Evolutionary conservation across 139 green algal genomes (phyloP), one percentile per base, ranked within the genome.

Genomic region (Coelastrella sp.): DNA sequence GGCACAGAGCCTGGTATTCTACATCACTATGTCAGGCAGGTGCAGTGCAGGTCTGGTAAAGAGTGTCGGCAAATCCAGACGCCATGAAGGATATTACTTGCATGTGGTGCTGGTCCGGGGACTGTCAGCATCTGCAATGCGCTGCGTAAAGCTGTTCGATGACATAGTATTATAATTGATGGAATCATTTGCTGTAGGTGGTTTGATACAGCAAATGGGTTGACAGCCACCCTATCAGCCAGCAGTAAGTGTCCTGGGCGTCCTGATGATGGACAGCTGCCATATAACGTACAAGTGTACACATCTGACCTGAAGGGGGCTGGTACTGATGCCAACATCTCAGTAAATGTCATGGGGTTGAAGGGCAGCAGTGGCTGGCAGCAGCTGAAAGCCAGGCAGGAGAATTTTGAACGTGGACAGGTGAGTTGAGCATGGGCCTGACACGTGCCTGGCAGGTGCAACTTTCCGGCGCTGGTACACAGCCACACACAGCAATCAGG

Each of bases 251-350:
- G 17, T 14, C 84, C 84, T 6, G 49, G 17, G 4, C 8, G 19
- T 7, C 49, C 22, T 8, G 24, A 63, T 35, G 82, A 22, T 49
- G 68, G 20, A 22, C 84, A 61, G 68, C 68, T 75, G 73, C 85
- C 85, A 20, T 95, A 93, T 27, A 27, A 84, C 61, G 60, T 95
- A 6, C 61, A 89, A 63, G 59, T 95, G 24, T 93, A 86, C 80
- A 96, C 95, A 1, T 92, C 78, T 12, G 78, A 96, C 85, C 24
- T 94, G 27, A 92, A 89, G 58, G 93, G 93, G 12, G 94, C 94
- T 6, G 95, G 94, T 61, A 97, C 95, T 20, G 95, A 97, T 60
- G 92, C 94, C 59, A 93, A 95, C 58, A 91, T 97, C 19, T 91
- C 78, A 19, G 60, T 94, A 20, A 91, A 94, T 75, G 66, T 96